Conservation (phyloP, 768 basidiomycete genomes). For the Rossbeevera mucosa region DNA sequence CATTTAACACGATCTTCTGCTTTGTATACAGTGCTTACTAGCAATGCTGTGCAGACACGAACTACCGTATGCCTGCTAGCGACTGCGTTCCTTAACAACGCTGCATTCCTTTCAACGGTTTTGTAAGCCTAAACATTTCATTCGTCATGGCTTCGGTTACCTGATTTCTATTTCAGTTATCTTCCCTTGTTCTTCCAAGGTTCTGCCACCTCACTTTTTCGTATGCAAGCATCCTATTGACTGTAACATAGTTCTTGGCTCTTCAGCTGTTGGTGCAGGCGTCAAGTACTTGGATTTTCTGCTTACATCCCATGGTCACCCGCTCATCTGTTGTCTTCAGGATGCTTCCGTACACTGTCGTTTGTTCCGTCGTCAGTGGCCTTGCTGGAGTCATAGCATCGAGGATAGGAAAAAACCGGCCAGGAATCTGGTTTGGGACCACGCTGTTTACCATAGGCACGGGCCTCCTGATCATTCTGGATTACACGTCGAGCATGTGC, state of each 20-base stretch:
- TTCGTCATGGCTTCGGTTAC: too few relatives aligned
- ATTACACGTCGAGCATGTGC: constrained; percentile 49
- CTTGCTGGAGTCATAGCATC: constrained; percentile 56
- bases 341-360: constrained; percentile 71
- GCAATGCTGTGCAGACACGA: constrained; percentile 47
- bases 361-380: constrained; percentile 48
- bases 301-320: not conserved
- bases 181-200: constrained; percentile 72
- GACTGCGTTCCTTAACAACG: constrained; percentile 55
- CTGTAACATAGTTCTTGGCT: constrained; percentile 45
- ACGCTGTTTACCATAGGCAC: constrained; percentile 57
- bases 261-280: constrained; percentile 68
- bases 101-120: constrained; percentile 50
- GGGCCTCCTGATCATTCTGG: constrained; percentile 69
- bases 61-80: constrained; percentile 62
- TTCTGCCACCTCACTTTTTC: not conserved
- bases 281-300: constrained; percentile 49
- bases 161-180: constrained; percentile 35
- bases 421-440: constrained; percentile 61
- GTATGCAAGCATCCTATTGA: not conserved
- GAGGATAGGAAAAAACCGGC: constrained; percentile 52
- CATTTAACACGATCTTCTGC: not conserved
- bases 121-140: constrained; percentile 13
- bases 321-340: constrained; percentile 29
- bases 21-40: not conserved